Percentiles rank a stretch among this genome's conserved stretches.
Conservation (phyloP, 2,329 filamentous ascomycete genomes). For the Diplodia seriata region DNA sequence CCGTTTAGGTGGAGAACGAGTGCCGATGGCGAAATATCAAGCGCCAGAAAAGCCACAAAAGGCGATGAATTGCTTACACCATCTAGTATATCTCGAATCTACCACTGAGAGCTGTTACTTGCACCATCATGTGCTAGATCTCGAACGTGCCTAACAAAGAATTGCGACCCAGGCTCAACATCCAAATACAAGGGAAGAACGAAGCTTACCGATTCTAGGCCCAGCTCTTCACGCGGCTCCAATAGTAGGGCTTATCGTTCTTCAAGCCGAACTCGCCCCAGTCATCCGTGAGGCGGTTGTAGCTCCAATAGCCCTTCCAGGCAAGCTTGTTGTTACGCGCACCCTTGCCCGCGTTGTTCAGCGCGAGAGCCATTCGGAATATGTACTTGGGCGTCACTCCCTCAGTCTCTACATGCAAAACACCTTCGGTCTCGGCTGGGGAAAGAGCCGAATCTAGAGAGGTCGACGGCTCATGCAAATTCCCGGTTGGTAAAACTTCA, state of each 20-base stretch:
- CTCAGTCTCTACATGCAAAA: slow-evolving; percentile 82
- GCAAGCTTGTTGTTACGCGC: slow-evolving; percentile 82
- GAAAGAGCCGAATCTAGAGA: slow-evolving; percentile 7
- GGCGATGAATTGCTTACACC: background rate
- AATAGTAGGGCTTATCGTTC: slow-evolving; percentile 68
- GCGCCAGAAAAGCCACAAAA: background rate
- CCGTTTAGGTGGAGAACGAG: background rate
- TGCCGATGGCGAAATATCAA: too few relatives aligned
- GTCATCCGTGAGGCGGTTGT: slow-evolving; percentile 87
- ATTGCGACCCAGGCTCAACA: background rate
- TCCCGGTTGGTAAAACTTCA: background rate
- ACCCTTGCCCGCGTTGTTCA: slow-evolving; percentile 67
- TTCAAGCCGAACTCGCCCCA: slow-evolving; percentile 79
- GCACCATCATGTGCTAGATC: background rate
- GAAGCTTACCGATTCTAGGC: slow-evolving; percentile 44
- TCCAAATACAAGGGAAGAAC: background rate
- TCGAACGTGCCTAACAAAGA: background rate
- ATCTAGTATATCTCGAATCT: background rate
- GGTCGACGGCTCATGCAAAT: background rate
- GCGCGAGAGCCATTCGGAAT: slow-evolving; percentile 79
- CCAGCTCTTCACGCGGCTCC: slow-evolving; percentile 67
- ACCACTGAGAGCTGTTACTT: background rate
- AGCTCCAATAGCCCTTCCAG: slow-evolving; percentile 92
- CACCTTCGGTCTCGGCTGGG: slow-evolving; percentile 43
- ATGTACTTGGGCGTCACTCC: slow-evolving; percentile 80